Base-by-base conservation (phyloP, 2,329 filamentous ascomycete genomes). In the Colletotrichum acutatum region DNA sequence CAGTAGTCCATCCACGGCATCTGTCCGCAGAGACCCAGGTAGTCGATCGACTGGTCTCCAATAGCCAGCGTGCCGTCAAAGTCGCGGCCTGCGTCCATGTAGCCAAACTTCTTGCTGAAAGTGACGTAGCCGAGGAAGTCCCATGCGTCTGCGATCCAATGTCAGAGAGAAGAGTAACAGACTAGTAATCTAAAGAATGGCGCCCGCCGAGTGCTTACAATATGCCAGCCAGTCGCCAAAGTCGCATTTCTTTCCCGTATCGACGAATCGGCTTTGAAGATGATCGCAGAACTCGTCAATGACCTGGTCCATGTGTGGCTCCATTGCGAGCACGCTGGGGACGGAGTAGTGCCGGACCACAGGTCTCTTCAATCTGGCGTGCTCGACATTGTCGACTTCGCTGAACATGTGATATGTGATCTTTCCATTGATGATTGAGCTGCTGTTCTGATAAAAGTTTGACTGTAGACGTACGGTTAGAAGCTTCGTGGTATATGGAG, bases 121-220 rank as follows among this genome's bases (percentile, higher is more conserved):
- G 80, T 82, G 24, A 84, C 74, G 34, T 81, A 80, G 22, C 84
- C 83, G 22, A 85, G 78, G n/a, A 84, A 80, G 67, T 86, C 84
- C 79, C 83, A 85, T 30, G 28, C 28, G 2, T 30, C 28, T 30
- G 28, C 6, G 28, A 30, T 30, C 1, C 28, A 30, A 30, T 30
- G 28, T 30, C 28, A 30, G 28, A 30, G 6, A 8, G n/a, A 30
- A 30, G 28, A 8, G 28, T 30, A 30, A 5, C 0, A 30, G 28
- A 30, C 28, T 30, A 30, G 28, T 30, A 30, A 8, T 5, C 28
- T 8, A 5, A 30, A 30, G 28, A 30, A 30, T 7, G 28, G 28
- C 8, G 28, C 28, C n/a, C n/a, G n/a, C n/a, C n/a, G n/a, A n/a
- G 6, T 8, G 1, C 78, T 71, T 66, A 78, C 77, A 79, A 61